Conservation (phyloP, 208 protist species). For the Perkinsela sp. region DNA sequence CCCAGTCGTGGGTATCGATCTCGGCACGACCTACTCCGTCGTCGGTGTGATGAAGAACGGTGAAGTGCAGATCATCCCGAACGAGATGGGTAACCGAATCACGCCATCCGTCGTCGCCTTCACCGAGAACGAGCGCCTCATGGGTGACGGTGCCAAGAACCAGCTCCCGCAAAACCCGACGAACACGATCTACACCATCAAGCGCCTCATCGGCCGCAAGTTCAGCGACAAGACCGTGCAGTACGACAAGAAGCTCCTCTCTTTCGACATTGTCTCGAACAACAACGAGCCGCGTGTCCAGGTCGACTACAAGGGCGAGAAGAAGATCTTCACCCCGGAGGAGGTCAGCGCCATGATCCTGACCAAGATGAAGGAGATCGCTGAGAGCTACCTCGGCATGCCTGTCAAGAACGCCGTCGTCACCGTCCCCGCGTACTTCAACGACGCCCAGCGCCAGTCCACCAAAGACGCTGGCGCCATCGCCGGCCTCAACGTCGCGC, state of each 20-base stretch:
- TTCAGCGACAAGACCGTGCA: slow-evolving; percentile 66
- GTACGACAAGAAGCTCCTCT: slow-evolving; percentile 74
- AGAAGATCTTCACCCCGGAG: slow-evolving; percentile 71
- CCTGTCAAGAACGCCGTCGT: slow-evolving; percentile 56
- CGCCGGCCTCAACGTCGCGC: slow-evolving; percentile 64
- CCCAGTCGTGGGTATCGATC: slow-evolving; percentile 69
- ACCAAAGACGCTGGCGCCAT: slow-evolving; percentile 76
- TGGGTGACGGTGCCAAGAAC: slow-evolving; percentile 86
- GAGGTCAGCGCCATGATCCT: slow-evolving; percentile 86
- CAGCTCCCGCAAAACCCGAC: slow-evolving; percentile 56
- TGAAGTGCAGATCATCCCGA: slow-evolving; percentile 91
- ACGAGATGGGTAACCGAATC: slow-evolving; percentile 94
- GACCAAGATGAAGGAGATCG: slow-evolving; percentile 83
- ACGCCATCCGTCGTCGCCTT: slow-evolving; percentile 97
- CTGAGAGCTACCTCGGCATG: slow-evolving; percentile 52
- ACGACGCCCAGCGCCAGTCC: slow-evolving; percentile 70
- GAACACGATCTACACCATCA: slow-evolving; percentile 76
- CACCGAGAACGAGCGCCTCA: slow-evolving; percentile 69
- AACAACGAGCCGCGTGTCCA: slow-evolving; percentile 59
- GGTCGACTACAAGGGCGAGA: slow-evolving; percentile 32
- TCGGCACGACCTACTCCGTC: slow-evolving; percentile 83
- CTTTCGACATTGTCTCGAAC: slow-evolving; percentile 59
- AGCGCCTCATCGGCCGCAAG: slow-evolving; percentile 69
- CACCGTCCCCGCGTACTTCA: slow-evolving; percentile 76
- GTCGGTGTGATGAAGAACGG: slow-evolving; percentile 79